A percentile compares a stretch with the other conserved stretches of the same genome.
phyloP scores from a whole-genome alignment of 306 rosid genomes.

The Hippophae tibetana region DNA sequence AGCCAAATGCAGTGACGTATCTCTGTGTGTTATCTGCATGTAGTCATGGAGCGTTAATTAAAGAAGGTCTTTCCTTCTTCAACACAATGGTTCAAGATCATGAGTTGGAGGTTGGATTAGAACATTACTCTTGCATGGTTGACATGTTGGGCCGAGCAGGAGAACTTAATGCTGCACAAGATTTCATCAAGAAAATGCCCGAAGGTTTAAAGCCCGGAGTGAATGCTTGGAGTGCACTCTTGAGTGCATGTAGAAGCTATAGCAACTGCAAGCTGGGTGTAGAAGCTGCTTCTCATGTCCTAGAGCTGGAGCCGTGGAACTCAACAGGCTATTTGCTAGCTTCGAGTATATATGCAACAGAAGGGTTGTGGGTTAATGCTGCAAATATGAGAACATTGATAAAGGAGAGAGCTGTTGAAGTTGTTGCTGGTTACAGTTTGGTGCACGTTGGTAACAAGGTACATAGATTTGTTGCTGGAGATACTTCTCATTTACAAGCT shows the following conservation, averaged over 20 bases:
- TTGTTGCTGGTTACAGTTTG: conserved; percentile 35
- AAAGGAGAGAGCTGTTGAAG: conserved; percentile 30
- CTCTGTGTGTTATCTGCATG: conserved; percentile 34
- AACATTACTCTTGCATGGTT: conserved; percentile 37
- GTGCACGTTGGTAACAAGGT: conserved; percentile 24
- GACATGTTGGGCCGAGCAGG: conserved; percentile 47
- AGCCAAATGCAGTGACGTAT: conserved; percentile 34
- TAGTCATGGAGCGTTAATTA: conserved; percentile 36
- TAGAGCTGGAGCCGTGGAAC: conserved; percentile 24
- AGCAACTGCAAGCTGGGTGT: conserved; percentile 18
- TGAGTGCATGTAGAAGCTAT: conserved; percentile 34
- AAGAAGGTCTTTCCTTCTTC: conserved; percentile 33
- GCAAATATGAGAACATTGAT: conserved; percentile 31
- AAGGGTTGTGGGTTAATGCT: conserved; percentile 22
- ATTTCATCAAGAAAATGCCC: conserved; percentile 31
- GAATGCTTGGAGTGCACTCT: conserved; percentile 33
- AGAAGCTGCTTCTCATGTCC: conserved; percentile 24
- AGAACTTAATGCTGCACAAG: conserved; percentile 24
- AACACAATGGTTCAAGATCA: conserved; percentile 25
- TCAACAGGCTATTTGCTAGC: conserved; percentile 35
- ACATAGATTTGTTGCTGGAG: conserved; percentile 35
- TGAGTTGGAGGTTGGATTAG: conserved; percentile 19
- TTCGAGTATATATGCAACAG: conserved; percentile 24
- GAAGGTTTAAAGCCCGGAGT: conserved; percentile 23
- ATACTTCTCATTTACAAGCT: conserved; percentile 19